Evolutionary conservation across 1,284 basidiomycete genomes (phyloP).

Genomic region (Ceratobasidium sp.): DNA sequence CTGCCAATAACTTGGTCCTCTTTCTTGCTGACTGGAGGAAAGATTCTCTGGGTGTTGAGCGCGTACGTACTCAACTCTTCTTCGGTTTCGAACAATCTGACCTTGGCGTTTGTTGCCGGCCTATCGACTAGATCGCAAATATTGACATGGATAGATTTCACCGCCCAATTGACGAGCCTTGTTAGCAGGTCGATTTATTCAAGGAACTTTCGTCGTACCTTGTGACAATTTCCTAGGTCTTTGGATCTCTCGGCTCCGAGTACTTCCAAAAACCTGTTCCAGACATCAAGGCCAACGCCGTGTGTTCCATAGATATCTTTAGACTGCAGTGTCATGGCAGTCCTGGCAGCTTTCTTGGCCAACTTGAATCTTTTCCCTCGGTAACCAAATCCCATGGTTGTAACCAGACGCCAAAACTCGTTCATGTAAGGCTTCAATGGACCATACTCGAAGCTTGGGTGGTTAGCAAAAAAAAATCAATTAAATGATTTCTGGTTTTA

Average conservation of each 20-base stretch:
- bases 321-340: slow-evolving; percentile 49
- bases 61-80: not conserved
- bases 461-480: slow-evolving; percentile 45
- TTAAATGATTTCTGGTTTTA: too few species aligned
- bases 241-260: slow-evolving; percentile 39
- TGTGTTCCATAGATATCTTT: slow-evolving; percentile 48
- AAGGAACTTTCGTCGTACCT: not conserved
- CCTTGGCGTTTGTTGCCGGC: not conserved
- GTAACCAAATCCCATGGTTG: not conserved
- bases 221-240: not conserved
- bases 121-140: not conserved
- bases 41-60: not conserved
- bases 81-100: not conserved
- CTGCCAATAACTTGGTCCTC: not conserved
- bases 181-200: not conserved
- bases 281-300: slow-evolving; percentile 45
- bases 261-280: slow-evolving; percentile 47
- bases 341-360: slow-evolving; percentile 41
- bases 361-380: not conserved
- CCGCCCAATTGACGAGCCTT: not conserved
- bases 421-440: not conserved
- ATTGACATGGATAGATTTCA: not conserved
- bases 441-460: slow-evolving; percentile 44
- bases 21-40: not conserved
- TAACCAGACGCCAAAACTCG: not conserved